Base-by-base conservation (phyloP, 345 rosid genomes). In the Hirschfeldia incana region DNA sequence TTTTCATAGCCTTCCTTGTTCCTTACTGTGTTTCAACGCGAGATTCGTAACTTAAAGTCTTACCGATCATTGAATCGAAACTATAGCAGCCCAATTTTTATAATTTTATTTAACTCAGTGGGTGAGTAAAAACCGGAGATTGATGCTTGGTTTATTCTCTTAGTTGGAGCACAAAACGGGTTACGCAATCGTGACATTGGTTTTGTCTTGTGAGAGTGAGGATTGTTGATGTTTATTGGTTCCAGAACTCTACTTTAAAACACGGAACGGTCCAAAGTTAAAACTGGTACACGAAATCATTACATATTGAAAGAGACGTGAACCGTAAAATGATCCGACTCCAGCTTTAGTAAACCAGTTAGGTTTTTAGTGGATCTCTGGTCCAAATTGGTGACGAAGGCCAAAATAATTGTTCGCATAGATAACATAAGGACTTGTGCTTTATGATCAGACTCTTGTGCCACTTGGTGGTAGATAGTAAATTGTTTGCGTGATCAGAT, bases 191-290 rank as follows among this genome's bases (percentile, higher is more conserved):
- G 70, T 51, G 71, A 62, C 65, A 74, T 21, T 74, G 11, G 27
- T 78, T 58, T 73, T 65, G 72, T 66, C 63, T 32, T 78, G 39
- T 57, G 73, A 59, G 2, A 58, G 0, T 57, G 61, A 67, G 12
- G 55, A 30, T 57, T 51, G 60, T 65, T 72, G 71, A 71, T 65
- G 60, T 55, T 72, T 72, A 57, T 49, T 55, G 67, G 81, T 72
- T 72, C 7, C 6, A 26, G 5, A 28, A 11, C 70, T 70, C 33
- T 64, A 27, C 11, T 37, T 29, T 11, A 17, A 17, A 6, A 29
- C 60, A 71, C 65, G n/a, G 11, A 9, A 33, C 9, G 53, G 64
- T 69, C 21, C 5, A 63, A 32, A 32, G 6, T 46, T 32, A 55
- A 51, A 55, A 66, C 39, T 16, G 66, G 39, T 26, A 26, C 55